Evolutionary conservation across 495 filamentous ascomycete genomes (phyloP), one percentile per base, ranked within the genome.

Genomic region (Penicillium odoratum): DNA sequence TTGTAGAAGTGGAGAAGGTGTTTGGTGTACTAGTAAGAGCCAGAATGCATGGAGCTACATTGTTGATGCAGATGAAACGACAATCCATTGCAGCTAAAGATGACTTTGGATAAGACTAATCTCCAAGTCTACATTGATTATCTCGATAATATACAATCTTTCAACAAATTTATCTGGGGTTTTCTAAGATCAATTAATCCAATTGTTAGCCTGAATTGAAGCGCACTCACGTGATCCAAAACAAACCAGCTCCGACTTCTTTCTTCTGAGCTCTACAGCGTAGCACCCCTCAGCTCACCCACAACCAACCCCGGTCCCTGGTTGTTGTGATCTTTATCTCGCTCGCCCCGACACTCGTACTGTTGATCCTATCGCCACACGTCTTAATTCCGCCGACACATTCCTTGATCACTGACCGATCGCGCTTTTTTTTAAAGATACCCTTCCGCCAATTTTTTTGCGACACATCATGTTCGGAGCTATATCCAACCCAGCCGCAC

Each of bases 381-480:
- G 13, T 16, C 9, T 5, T 13, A 29, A 43, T 46, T n/a, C 42
- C 51, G 43, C 36, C 48, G 15, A 45, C 28, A 38, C 7, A 9
- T 43, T 44, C 36, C 34, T 5, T 38, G 33, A 29, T 53, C 21
- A n/a, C 36, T 53, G 53, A 34, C 51, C 34, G 52, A 33, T 53
- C 48, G 45, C 53, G 46, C 42, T 56, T 66, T 69, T 67, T 40
- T 60, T 53, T 51, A 42, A 31, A 58, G 58, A 42, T 53, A 65
- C 34, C 29, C 46, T 43, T 54, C 49, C 56, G 55, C 60, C 59
- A 25, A 52, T 61, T 47, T 65, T 43, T 48, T 58, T 45, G 43
- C 46, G 40, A 28, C 45, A 56, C 53, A 66, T 57, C 50, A 77
- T 74, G 62, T 76, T 83, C 58, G 76, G 78, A 29, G 46, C 46